phyloP scores from a whole-genome alignment of 306 rosid genomes.

The Oemleria cerasiformis region DNA sequence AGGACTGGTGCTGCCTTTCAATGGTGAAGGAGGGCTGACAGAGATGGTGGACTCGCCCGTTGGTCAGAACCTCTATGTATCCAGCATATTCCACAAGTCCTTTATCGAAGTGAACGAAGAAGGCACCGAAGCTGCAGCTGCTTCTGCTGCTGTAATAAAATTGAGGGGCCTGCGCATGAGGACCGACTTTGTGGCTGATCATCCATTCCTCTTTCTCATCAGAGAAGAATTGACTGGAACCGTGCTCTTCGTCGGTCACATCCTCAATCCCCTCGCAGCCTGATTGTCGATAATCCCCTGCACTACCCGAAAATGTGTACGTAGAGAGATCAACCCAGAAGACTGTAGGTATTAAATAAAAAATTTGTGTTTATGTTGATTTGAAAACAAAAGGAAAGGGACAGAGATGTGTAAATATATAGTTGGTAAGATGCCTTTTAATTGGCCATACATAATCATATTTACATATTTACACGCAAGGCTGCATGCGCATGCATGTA shows the following conservation, averaged over 20 bases:
- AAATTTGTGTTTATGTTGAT: background rate
- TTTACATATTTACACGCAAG: no score
- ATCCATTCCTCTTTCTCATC: conserved; percentile 64
- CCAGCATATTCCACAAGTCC: conserved; percentile 56
- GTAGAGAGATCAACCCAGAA: background rate
- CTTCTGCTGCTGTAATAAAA: conserved; percentile 29
- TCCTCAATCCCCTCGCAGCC: conserved; percentile 57
- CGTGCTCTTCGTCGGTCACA: conserved; percentile 64
- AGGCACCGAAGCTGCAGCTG: conserved; percentile 88
- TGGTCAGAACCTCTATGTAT: conserved; percentile 42
- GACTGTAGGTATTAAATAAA: background rate
- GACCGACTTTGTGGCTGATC: conserved; percentile 76
- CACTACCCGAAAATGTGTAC: background rate
- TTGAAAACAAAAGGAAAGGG: no score
- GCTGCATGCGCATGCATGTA: no score
- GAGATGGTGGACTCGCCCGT: conserved; percentile 63
- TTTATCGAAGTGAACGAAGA: conserved; percentile 82
- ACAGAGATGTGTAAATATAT: no score
- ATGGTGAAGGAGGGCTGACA: conserved; percentile 49
- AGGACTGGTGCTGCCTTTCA: conserved; percentile 68
- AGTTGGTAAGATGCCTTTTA: no score
- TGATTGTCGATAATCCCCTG: conserved; percentile 13
- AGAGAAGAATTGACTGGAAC: conserved; percentile 71
- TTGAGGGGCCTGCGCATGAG: background rate
- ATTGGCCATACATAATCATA: no score